These are phyloP conservation scores for Aspergillus egyptiacus DNA, from an alignment of 495 filamentous ascomycete species.

Conservation along the genomic window DNA sequence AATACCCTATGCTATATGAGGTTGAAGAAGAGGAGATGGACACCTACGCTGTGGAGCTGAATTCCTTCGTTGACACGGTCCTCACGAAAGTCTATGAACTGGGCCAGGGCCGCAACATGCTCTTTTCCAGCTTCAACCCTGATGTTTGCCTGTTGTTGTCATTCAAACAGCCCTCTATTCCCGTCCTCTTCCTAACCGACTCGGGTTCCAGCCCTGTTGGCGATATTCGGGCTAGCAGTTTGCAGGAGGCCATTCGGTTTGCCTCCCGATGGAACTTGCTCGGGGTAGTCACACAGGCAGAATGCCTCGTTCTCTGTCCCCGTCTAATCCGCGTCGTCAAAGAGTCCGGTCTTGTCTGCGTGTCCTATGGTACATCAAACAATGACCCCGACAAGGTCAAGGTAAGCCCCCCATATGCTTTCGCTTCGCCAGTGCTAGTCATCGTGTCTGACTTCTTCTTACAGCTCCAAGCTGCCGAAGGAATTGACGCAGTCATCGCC, in stretches of 20 bases:
- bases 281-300: conserved; percentile 78
- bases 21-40: conserved; percentile 95
- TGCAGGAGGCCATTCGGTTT: conserved; percentile 94
- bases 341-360: conserved; percentile 86
- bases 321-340: conserved; percentile 95
- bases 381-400: conserved; percentile 81
- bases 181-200: conserved; percentile 90
- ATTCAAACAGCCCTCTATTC: conserved; percentile 94
- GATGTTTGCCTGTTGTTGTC: conserved; percentile 90
- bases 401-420: conserved; percentile 49
- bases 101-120: conserved; percentile 69
- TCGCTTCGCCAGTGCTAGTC: background rate
- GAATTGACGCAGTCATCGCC: conserved; percentile 95
- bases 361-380: conserved; percentile 87
- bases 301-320: conserved; percentile 80
- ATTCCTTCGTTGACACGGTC: conserved; percentile 93
- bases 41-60: conserved; percentile 91
- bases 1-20: conserved; percentile 97
- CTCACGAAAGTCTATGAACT: conserved; percentile 78
- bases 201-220: conserved; percentile 69
- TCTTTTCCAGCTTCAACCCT: conserved; percentile 95
- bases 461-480: conserved; percentile 84
- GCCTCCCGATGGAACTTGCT: conserved; percentile 90
- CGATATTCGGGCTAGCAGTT: conserved; percentile 83
- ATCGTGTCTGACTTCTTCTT: conserved; percentile 11